Evolutionary conservation across 2,329 filamentous ascomycete genomes (phyloP), one percentile per base, ranked within the genome.

Genomic region (Exophiala viscosa): DNA sequence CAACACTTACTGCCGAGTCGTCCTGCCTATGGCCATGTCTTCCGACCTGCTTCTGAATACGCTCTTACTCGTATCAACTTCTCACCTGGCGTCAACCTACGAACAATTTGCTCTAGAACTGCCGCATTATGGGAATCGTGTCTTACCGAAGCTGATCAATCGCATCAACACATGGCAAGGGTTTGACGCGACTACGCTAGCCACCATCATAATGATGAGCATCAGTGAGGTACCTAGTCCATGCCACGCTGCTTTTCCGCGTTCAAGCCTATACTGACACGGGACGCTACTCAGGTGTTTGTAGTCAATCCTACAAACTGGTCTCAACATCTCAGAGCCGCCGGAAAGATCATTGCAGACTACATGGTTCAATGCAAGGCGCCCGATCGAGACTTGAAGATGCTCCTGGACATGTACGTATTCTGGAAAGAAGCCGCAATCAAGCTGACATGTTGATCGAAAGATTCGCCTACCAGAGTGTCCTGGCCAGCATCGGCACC

Each of bases 381-480:
- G 7, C 40, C 39, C 8, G 47, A 50, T 20, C 47, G 44, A 8
- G 40, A 50, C 13, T 44, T 33, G 3, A 43, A 33, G 18, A 50
- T 50, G 47, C 33, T 50, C 15, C 47, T 50, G 6, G 47, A 50
- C 20, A 44, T 50, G 47, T 50, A 38, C 4, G 39, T 39, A 11
- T 18, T 23, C 40, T 10, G 1, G 7, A 42, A 23, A 20, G 9
- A 23, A 23, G 18, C 7, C 20, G 40, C 18, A 4, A 20, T 23
- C 20, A 31, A 42, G 17, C 20, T 23, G 40, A 43, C 32, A 44
- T 31, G 31, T 44, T 20, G 15, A 32, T 31, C 31, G n/a, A 44
- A 39, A 50, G 47, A 23, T 50, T 50, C 38, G 47, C 47, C 32
- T 50, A 50, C 39, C 47, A 50, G n/a, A 50, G 28, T 20, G 47